These are phyloP conservation scores for Epithele typhae DNA, from an alignment of 768 basidiomycete genomes.

Conservation along the genomic window DNA sequence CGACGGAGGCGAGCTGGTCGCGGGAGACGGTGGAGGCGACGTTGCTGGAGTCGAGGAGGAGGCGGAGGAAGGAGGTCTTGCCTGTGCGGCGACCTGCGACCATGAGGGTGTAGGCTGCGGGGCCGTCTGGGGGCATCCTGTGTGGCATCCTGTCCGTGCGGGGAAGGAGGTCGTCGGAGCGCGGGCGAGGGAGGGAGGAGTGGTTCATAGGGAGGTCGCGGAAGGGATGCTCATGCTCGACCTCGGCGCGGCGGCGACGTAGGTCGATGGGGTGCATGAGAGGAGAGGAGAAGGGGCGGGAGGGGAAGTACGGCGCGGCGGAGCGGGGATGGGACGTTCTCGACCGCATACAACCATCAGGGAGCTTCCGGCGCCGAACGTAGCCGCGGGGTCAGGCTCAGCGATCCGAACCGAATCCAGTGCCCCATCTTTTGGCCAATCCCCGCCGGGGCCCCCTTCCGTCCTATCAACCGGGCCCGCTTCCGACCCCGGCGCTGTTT, in stretches of 20 bases:
- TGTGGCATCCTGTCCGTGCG: constrained; percentile 16
- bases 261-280: constrained; percentile 60
- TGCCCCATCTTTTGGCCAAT: constrained; percentile 9
- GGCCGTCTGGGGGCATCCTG: constrained; percentile 23
- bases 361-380: constrained; percentile 16
- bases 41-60: constrained; percentile 77
- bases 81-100: constrained; percentile 80
- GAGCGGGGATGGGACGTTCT: constrained; percentile 51
- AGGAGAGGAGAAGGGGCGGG: constrained; percentile 40
- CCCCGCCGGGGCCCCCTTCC: constrained; percentile 11
- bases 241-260: constrained; percentile 42
- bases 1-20: constrained; percentile 76
- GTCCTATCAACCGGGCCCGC: constrained; percentile 17
- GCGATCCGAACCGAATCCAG: constrained; percentile 17
- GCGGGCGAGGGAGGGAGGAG: constrained; percentile 24
- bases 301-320: constrained; percentile 49
- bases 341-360: constrained; percentile 20
- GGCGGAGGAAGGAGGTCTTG: constrained; percentile 84
- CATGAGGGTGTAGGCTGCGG: constrained; percentile 62
- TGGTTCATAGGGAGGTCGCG: constrained; percentile 21
- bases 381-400: constrained; percentile 17
- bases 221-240: constrained; percentile 24
- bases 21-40: constrained; percentile 58
- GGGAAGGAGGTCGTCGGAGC: constrained; percentile 22
- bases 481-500: constrained; percentile 7